Conservation (phyloP, 306 rosid species). For the Senna tora region DNA sequence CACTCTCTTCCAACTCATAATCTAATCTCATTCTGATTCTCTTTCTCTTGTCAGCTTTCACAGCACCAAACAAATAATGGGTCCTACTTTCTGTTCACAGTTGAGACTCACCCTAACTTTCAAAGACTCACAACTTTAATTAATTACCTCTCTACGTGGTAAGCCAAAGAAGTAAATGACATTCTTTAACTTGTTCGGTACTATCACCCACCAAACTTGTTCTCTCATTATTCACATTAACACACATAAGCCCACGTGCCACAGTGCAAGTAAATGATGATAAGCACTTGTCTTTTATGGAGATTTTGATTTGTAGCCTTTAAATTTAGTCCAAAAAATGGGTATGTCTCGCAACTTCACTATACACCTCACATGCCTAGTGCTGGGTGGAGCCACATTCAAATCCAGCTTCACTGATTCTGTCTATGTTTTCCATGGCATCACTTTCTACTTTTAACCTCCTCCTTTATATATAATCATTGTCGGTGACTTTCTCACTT, state of each 20-base stretch:
- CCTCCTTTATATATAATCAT: not conserved
- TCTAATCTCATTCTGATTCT: too few relatives aligned
- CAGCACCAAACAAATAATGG: too few relatives aligned
- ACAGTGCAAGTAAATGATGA: not conserved
- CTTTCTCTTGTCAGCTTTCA: too few relatives aligned
- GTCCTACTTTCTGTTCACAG: too few relatives aligned
- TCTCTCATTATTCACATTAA: not conserved
- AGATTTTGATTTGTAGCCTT: not conserved
- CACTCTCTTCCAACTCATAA: too few relatives aligned
- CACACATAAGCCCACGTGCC: not conserved
- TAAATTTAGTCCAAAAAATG: not conserved
- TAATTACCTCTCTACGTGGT: not conserved
- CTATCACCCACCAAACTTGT: not conserved
- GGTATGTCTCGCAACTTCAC: not conserved
- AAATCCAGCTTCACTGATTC: not conserved
- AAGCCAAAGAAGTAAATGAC: not conserved
- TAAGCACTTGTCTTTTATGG: not conserved
- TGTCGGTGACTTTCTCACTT: constrained; percentile 37
- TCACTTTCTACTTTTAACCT: constrained; percentile 6
- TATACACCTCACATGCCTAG: not conserved
- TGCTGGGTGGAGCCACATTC: constrained; percentile 7
- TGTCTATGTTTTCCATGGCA: not conserved
- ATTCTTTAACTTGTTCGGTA: not conserved
- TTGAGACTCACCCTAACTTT: too few relatives aligned
- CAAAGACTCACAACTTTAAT: too few relatives aligned